Conservation (phyloP, 345 rosid species). For the Dipteronia dyeriana region DNA sequence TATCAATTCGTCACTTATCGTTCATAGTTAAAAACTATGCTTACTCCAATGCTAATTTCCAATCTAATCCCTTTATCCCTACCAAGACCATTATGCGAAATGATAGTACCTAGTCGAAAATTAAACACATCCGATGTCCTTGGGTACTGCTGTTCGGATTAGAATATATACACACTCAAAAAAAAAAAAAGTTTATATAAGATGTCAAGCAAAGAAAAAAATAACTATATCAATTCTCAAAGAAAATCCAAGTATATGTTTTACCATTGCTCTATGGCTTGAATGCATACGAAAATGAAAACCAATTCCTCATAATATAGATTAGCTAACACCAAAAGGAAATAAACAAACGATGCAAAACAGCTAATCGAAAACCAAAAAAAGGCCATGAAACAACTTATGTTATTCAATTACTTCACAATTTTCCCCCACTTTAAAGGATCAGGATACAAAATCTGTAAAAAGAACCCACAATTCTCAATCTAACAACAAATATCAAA, state of each 20-base stretch:
- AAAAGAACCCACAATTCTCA: constrained; percentile 3
- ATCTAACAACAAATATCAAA: constrained; percentile 9
- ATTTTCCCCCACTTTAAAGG: not conserved
- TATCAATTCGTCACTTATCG: not conserved
- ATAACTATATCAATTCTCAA: not conserved
- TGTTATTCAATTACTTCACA: constrained; percentile 21
- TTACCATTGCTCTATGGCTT: not conserved
- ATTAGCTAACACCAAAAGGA: not conserved
- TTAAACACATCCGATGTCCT: not conserved
- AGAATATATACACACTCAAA: not conserved
- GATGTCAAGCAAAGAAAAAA: not conserved
- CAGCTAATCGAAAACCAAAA: not conserved
- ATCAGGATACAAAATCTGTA: constrained; percentile 23
- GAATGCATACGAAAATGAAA: not conserved
- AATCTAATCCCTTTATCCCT: not conserved
- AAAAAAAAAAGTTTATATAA: not conserved
- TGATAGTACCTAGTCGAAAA: not conserved
- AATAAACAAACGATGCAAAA: not conserved
- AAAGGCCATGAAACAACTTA: not conserved
- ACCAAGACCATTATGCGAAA: not conserved
- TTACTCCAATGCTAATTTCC: not conserved
- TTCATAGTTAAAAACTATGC: not conserved
- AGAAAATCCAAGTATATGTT: not conserved
- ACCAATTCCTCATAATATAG: not conserved
- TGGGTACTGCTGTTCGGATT: not conserved